These are phyloP conservation scores for Protea cynaroides DNA, from an alignment of 164 flowering plant species.

Conservation along the genomic window DNA sequence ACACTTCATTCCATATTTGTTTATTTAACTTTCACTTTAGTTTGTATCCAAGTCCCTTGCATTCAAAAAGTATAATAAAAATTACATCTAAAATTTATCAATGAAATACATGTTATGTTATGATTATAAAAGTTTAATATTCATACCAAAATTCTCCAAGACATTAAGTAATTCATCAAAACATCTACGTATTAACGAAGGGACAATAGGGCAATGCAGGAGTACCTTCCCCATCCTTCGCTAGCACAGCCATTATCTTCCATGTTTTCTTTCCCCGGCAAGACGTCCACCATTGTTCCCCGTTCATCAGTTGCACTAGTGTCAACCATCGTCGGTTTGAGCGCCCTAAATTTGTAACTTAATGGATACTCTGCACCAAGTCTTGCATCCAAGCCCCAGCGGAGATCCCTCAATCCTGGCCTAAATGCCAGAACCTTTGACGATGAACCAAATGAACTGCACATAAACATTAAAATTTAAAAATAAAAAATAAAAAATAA, in stretches of 20 bases:
- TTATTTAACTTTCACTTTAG: too few species aligned
- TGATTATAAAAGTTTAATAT: too few species aligned
- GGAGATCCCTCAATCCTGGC: constrained; percentile 12
- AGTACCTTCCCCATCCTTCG: constrained; percentile 81
- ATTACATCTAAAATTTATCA: too few species aligned
- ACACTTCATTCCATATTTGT: too few species aligned
- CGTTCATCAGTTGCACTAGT: constrained; percentile 25
- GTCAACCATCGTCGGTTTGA: constrained; percentile 67
- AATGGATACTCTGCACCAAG: constrained; percentile 12
- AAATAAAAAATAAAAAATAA: too few species aligned
- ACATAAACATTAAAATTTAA: neutral
- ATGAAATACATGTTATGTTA: too few species aligned
- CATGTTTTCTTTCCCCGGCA: constrained; percentile 40
- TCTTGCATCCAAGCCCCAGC: constrained; percentile 27
- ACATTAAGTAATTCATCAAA: too few species aligned
- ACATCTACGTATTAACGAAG: neutral
- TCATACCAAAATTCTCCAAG: neutral
- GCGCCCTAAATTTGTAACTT: constrained; percentile 21
- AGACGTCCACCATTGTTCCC: constrained; percentile 27
- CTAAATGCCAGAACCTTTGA: constrained; percentile 16
- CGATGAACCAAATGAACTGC: neutral
- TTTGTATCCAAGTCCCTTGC: too few species aligned
- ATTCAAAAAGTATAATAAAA: too few species aligned
- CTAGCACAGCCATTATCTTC: constrained; percentile 58
- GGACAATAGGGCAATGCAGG: neutral